Base-by-base conservation (phyloP, 176 grass and related monocot species). In the Bromus sterilis region DNA sequence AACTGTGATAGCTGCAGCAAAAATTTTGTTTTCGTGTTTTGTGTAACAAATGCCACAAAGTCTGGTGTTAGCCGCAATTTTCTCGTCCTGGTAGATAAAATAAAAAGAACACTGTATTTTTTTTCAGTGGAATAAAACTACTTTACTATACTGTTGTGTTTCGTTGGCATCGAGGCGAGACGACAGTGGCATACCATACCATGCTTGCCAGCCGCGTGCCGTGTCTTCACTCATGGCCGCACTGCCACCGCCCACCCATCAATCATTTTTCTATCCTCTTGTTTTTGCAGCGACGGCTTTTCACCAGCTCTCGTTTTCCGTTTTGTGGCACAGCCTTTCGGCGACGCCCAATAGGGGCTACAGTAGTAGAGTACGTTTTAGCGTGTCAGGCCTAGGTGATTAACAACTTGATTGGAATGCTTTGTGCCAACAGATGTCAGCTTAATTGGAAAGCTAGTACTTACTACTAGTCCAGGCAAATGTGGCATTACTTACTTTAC, bases 401-500 rank as follows among this genome's bases (percentile, higher is more conserved):
- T 48, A 48, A 7, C 44, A 48, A 48, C 44, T 0, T 49, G 20
- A 49, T 51, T 51, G 6, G 57, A 24, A 14, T 16, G 58, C 58
- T 61, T 61, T 30, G 58, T 30, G 58, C 25, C 30, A 66, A n/a
- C 62, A 4, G 32, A 66, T 66, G 61, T 36, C 37, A 7, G 85
- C 30, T 30, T 39, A 53, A 37, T 37, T n/a, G n/a, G n/a, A 75
- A 25, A 82, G 51, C 58, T 14, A 71, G n/a, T n/a, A 55, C 20
- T n/a, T n/a, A n/a, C n/a, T n/a, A n/a, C n/a, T n/a, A 77, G 31
- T 24, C 31, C 56, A n/a, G 14, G 44, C 14, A 73, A 34, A 1
- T 23, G 74, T 16, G 44, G 34, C 56, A 66, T 72, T 48, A 88
- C 66, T 64, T 35, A 28, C 56, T 56, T 72, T 48, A 88, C 66